These are phyloP conservation scores for Hanseniaspora meyeri DNA, from an alignment of 805 yeast species.

Conservation along the genomic window DNA sequence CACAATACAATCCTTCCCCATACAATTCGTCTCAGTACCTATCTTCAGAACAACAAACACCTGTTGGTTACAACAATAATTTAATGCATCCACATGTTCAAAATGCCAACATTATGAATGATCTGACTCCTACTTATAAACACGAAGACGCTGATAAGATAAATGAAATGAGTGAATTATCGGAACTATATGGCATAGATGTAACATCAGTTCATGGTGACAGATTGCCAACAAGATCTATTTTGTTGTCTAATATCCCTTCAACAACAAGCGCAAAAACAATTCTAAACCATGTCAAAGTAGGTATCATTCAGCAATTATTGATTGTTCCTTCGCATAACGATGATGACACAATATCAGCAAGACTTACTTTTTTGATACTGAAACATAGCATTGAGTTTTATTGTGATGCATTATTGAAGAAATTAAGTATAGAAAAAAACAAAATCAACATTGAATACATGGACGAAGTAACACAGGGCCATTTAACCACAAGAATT, in stretches of 20 bases:
- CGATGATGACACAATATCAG: conserved; percentile 46
- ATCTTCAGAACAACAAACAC: neutral
- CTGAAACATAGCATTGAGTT: conserved; percentile 79
- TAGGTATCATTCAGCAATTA: conserved; percentile 76
- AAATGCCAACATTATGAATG: neutral
- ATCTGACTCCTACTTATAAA: neutral
- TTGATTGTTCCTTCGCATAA: conserved; percentile 47
- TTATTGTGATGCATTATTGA: conserved; percentile 85
- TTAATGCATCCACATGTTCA: neutral
- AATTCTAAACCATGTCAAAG: conserved; percentile 75
- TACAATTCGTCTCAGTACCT: neutral
- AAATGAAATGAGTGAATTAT: neutral
- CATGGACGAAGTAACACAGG: conserved; percentile 72
- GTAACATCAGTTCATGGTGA: neutral
- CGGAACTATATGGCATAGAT: neutral
- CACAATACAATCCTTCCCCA: neutral
- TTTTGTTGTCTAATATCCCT: conserved; percentile 81
- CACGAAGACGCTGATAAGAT: neutral
- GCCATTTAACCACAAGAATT: conserved; percentile 60
- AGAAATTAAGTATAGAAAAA: conserved; percentile 66
- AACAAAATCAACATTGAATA: conserved; percentile 82
- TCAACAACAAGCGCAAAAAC: conserved; percentile 68
- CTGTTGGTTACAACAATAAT: neutral
- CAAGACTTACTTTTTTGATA: conserved; percentile 79
- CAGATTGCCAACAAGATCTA: conserved; percentile 42